phyloP scores from a whole-genome alignment of 2,329 filamentous ascomycete genomes.

The Cladophialophora bantiana region DNA sequence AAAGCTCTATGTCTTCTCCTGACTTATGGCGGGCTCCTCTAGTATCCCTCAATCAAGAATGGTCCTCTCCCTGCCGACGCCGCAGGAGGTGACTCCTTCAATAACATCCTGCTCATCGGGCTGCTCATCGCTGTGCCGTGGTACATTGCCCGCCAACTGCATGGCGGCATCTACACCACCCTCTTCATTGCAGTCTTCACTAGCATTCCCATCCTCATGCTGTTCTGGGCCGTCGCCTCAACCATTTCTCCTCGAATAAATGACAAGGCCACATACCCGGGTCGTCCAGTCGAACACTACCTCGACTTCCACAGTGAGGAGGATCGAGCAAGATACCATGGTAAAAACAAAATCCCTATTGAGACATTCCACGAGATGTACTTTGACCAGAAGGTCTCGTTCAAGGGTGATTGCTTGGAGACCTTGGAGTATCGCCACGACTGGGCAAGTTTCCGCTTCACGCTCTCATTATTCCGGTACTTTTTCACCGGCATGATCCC shows the following conservation, averaged over 20 bases:
- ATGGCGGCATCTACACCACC: constrained; percentile 85
- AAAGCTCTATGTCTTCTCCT: constrained; percentile 13
- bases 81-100: constrained; percentile 84
- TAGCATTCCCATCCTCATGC: constrained; percentile 77
- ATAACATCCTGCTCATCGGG: constrained; percentile 76
- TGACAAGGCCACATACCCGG: constrained; percentile 87
- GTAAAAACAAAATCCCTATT: constrained; percentile 68
- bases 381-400: constrained; percentile 91
- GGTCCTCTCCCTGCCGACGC: constrained; percentile 90
- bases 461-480: constrained; percentile 81
- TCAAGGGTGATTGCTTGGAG: constrained; percentile 92
- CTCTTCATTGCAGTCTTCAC: constrained; percentile 85
- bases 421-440: constrained; percentile 93
- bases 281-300: constrained; percentile 89
- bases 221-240: constrained; percentile 83
- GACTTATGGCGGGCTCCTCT: constrained; percentile 34
- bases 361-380: constrained; percentile 98
- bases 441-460: constrained; percentile 95
- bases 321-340: constrained; percentile 55
- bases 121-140: constrained; percentile 74
- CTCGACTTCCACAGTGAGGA: constrained; percentile 58
- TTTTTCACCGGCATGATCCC: constrained; percentile 88
- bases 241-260: constrained; percentile 85
- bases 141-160: constrained; percentile 82
- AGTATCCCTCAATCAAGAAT: constrained; percentile 93